Evolutionary conservation across 495 filamentous ascomycete species (phyloP), one percentile per base, ranked within the genome.

Genomic region (Penicillium diatomitis): DNA sequence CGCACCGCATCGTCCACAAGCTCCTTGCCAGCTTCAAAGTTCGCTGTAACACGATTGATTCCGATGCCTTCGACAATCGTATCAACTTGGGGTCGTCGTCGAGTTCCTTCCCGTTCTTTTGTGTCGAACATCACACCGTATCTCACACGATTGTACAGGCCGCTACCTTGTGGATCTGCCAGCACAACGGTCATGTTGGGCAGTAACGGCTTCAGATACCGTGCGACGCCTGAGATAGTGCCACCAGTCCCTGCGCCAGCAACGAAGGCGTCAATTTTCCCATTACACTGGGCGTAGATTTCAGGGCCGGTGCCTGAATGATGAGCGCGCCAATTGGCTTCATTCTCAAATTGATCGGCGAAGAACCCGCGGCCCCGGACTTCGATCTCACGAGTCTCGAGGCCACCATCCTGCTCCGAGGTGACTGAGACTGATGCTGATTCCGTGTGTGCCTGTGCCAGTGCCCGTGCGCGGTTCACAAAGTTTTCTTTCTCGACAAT

Each of bases 41-140:
- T 99, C 38, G 80, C 81, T 10, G 92, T 97, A 8, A 96, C 73
- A 2, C 92, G 78, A 60, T 94, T 99, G 56, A 96, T 87, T 0
- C 92, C 92, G 57, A 99, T 90, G 0, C 92, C 92, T 64, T 99
- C 92, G 5, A 99, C 87, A 50, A 99, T 87, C 4, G 86, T 90
- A 70, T 99, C 92, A 36, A 99, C 87, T 70, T 99, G 92, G 50
- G 83, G 81, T 51, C 92, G 73, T 32, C 92, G 72, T 40, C 92
- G 73, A 9, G 92, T 96, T 0, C 92, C 92, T 68, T 99, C 92
- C 41, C 75, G 76, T 66, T 99, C 92, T 47, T 82, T 90, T 8
- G 74, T 31, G 56, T 90, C 83, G 64, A 96, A 99, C 90, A 99
- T 95, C 36, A 99, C 92, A 4, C 94, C 92, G 64, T 88, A 86